Conservation (phyloP, 805 yeast genomes). For the Lachancea sp. region DNA sequence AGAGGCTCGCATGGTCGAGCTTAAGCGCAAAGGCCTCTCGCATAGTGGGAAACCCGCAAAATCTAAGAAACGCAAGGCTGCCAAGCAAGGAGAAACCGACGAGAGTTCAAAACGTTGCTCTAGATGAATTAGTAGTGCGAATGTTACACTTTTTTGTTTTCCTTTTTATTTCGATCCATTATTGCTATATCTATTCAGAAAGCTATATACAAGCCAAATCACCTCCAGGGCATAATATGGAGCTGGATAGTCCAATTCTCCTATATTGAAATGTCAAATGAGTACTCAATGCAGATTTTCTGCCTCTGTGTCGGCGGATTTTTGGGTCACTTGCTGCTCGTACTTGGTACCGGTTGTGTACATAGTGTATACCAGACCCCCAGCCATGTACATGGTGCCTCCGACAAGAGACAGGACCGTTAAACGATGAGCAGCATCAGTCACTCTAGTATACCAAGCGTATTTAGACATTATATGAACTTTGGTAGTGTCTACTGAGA, state of each 20-base stretch:
- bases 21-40: constrained; percentile 23
- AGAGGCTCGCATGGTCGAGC: constrained; percentile 20
- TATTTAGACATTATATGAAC: constrained; percentile 39
- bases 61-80: constrained; percentile 1
- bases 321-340: constrained; percentile 38
- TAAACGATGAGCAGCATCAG: constrained; percentile 67
- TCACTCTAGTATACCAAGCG: constrained; percentile 72
- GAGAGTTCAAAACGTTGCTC: not conserved
- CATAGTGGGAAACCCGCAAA: constrained; percentile 32
- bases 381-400: constrained; percentile 43
- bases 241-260: too few relatives aligned
- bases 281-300: constrained; percentile 3
- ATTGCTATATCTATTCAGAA: too few relatives aligned
- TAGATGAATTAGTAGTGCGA: not conserved
- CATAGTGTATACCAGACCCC: constrained; percentile 46
- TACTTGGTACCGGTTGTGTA: constrained; percentile 48
- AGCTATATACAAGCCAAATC: constrained; percentile 3
- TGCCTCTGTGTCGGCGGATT: constrained; percentile 10
- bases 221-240: too few relatives aligned
- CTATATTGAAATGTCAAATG: too few relatives aligned
- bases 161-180: too few relatives aligned
- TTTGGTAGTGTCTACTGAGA: too few relatives aligned
- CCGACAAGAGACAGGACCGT: constrained; percentile 65
- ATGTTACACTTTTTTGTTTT: not conserved
- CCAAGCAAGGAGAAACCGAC: not conserved